These are phyloP conservation scores for Wallacemonas sp. DNA, from an alignment of 208 protist genomes.

Conservation along the genomic window DNA sequence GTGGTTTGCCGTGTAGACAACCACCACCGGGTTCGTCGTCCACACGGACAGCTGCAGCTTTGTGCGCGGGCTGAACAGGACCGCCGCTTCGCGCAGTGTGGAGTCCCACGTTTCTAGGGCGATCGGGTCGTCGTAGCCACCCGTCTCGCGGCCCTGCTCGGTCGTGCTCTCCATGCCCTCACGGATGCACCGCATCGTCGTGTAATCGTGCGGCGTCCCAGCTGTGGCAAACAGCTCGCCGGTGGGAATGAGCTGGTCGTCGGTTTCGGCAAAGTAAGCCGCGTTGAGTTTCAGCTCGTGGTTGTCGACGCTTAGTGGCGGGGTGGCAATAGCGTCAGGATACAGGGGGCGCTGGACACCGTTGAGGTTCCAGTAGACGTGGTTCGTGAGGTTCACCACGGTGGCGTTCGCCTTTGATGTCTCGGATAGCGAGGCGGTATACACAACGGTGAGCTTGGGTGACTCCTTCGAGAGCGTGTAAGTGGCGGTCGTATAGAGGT, in stretches of 20 bases:
- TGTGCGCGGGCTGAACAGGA: constrained; percentile 60
- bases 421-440: constrained; percentile 48
- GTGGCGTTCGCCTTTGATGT: constrained; percentile 58
- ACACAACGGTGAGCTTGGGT: constrained; percentile 52
- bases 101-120: constrained; percentile 74
- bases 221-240: constrained; percentile 38
- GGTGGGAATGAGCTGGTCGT: constrained; percentile 37
- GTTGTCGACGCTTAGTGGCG: constrained; percentile 49
- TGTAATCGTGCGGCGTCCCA: constrained; percentile 61
- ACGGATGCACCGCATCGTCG: constrained; percentile 28
- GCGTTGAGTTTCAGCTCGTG: constrained; percentile 51
- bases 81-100: constrained; percentile 57
- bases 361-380: constrained; percentile 86
- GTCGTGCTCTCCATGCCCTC: constrained; percentile 54
- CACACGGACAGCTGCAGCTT: constrained; percentile 59
- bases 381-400: constrained; percentile 76
- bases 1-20: constrained; percentile 69
- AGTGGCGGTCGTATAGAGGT: constrained; percentile 63
- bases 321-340: constrained; percentile 10
- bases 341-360: constrained; percentile 34
- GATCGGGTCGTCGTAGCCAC: constrained; percentile 74
- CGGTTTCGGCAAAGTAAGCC: constrained; percentile 46
- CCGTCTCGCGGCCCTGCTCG: constrained; percentile 24
- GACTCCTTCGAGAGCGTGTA: constrained; percentile 58
- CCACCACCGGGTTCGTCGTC: constrained; percentile 63